These are phyloP conservation scores for Symbiodinium natans DNA, from an alignment of 73 alveolate genomes.

Conservation along the genomic window DNA sequence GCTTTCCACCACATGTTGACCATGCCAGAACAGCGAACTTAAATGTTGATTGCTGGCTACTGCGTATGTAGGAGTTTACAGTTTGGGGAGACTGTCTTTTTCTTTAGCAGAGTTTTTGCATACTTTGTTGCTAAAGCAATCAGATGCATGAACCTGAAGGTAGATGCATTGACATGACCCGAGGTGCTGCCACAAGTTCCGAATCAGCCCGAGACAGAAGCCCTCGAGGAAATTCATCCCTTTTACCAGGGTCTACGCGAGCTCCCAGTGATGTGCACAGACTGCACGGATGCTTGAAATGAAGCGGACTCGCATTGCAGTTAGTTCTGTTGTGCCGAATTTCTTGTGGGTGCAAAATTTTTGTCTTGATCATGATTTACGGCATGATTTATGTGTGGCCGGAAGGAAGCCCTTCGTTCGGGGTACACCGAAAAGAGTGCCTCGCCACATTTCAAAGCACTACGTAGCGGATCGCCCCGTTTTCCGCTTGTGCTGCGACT, in stretches of 20 bases:
- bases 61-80: too few species aligned
- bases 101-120: too few species aligned
- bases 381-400: too few species aligned
- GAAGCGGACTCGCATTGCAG: not conserved
- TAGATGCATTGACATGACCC: too few species aligned
- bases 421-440: not conserved
- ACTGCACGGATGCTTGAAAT: not conserved
- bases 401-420: slow-evolving; percentile 17
- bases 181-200: slow-evolving; percentile 6
- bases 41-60: too few species aligned
- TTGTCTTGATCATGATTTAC: too few species aligned
- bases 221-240: not conserved
- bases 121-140: too few species aligned
- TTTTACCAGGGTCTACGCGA: not conserved
- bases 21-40: too few species aligned
- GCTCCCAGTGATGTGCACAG: not conserved
- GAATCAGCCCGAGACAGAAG: slow-evolving; percentile 1
- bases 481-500: not conserved
- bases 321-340: not conserved
- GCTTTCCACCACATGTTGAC: too few species aligned
- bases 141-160: too few species aligned
- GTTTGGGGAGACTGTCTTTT: too few species aligned
- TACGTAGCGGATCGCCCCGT: too few species aligned
- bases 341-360: not conserved
- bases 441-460: not conserved